These are phyloP conservation scores for Neurospora sp. DNA, from an alignment of 495 filamentous ascomycete species.

Conservation along the genomic window DNA sequence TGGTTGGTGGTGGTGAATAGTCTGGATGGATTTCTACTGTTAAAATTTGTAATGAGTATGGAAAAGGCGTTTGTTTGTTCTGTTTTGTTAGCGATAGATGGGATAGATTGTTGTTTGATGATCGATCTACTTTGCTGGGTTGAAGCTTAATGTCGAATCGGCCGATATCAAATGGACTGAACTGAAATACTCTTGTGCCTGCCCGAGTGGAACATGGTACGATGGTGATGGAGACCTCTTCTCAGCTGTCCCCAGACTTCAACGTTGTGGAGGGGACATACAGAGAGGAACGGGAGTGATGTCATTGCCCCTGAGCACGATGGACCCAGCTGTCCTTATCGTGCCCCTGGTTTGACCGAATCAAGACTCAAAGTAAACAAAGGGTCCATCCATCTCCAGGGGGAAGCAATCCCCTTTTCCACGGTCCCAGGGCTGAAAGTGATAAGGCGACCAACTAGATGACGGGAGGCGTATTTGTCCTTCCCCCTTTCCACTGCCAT, in stretches of 20 bases:
- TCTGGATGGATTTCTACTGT: not conserved
- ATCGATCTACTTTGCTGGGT: not conserved
- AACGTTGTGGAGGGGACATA: not conserved
- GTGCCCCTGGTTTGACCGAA: not conserved
- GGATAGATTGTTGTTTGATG: not conserved
- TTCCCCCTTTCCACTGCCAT: not conserved
- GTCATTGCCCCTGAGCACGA: not conserved
- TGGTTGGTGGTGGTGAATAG: constrained; percentile 25
- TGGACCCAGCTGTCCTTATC: not conserved
- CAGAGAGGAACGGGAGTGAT: not conserved
- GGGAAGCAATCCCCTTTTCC: not conserved
- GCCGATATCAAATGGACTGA: not conserved
- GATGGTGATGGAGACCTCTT: not conserved
- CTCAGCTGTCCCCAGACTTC: no score
- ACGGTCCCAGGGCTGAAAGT: not conserved
- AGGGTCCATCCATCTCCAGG: not conserved
- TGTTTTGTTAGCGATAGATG: not conserved
- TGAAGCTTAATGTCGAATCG: not conserved
- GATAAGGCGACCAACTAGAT: not conserved
- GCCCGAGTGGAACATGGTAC: not conserved
- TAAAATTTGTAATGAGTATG: not conserved
- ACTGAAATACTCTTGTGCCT: not conserved
- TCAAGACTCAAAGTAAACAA: not conserved
- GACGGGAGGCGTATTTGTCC: not conserved
- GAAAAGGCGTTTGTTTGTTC: not conserved